A percentile compares a stretch with the other conserved stretches of the same genome.
Evolutionary conservation across 163 green algal genomes (phyloP).

Genomic region (Trebouxiophyceae sp.): DNA sequence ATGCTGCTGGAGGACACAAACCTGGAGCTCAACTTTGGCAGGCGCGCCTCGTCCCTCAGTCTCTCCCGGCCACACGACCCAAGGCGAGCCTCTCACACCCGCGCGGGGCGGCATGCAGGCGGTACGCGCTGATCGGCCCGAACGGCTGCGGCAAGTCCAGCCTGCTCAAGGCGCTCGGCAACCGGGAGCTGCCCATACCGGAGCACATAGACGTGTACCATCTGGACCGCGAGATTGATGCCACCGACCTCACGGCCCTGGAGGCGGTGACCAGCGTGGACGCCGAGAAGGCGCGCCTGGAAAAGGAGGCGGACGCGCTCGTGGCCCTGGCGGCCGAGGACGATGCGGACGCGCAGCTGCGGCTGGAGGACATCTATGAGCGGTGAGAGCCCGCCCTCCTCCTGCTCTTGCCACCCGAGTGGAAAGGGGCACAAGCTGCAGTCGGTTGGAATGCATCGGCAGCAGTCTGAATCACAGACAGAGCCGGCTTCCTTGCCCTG

Average conservation of each 20-base stretch:
- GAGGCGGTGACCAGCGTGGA: constrained; percentile 81
- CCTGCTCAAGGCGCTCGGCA: constrained; percentile 78
- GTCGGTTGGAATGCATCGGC: too few relatives aligned
- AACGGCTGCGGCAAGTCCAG: constrained; percentile 93
- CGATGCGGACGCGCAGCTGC: constrained; percentile 59
- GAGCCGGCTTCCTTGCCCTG: too few relatives aligned
- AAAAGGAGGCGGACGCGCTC: constrained; percentile 68
- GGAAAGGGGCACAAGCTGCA: not conserved
- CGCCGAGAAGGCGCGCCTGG: constrained; percentile 62
- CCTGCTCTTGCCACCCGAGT: too few relatives aligned
- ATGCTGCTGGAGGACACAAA: constrained; percentile 72
- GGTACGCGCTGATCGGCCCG: constrained; percentile 91
- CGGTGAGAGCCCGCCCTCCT: too few relatives aligned
- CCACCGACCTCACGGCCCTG: constrained; percentile 65
- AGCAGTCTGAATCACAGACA: too few relatives aligned
- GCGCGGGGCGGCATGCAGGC: constrained; percentile 45
- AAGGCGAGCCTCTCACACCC: too few relatives aligned
- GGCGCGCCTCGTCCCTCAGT: too few relatives aligned
- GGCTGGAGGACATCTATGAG: constrained; percentile 77
- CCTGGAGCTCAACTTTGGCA: constrained; percentile 84
- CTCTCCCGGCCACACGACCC: too few relatives aligned
- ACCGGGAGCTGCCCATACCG: constrained; percentile 82
- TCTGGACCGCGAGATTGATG: constrained; percentile 76
- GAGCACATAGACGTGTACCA: constrained; percentile 93
- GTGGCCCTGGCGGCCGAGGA: constrained; percentile 38